Evolutionary conservation across 2,329 filamentous ascomycete species (phyloP).

Genomic region (Cladophialophora bantiana): DNA sequence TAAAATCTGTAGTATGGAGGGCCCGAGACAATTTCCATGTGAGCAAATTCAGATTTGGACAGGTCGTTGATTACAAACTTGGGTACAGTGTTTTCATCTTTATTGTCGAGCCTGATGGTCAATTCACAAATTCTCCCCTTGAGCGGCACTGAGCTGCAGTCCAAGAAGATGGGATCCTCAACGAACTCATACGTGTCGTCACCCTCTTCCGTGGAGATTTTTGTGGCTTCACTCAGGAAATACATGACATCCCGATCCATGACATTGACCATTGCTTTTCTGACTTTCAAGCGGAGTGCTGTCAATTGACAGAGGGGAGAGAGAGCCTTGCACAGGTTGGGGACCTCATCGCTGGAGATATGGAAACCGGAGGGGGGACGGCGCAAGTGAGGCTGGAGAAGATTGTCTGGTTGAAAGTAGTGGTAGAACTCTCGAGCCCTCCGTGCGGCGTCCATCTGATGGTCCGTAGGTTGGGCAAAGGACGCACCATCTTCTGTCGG

Average conservation of each 20-base stretch:
- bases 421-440: constrained; percentile 50
- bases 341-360: constrained; percentile 16
- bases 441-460: constrained; percentile 38
- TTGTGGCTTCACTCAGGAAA: constrained; percentile 58
- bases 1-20: constrained; percentile 44
- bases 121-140: constrained; percentile 47
- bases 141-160: constrained; percentile 46
- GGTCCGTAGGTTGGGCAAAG: neutral
- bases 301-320: constrained; percentile 29
- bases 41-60: constrained; percentile 43
- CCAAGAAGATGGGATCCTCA: constrained; percentile 44
- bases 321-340: constrained; percentile 27
- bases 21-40: constrained; percentile 42
- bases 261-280: constrained; percentile 53
- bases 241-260: constrained; percentile 59
- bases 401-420: constrained; percentile 47
- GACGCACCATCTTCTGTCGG: neutral
- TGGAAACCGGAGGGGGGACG: constrained; percentile 18
- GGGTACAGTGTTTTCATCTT: constrained; percentile 39
- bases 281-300: constrained; percentile 37
- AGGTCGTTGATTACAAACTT: constrained; percentile 46
- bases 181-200: constrained; percentile 43
- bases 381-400: constrained; percentile 34
- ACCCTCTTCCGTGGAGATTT: constrained; percentile 45
- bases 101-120: constrained; percentile 33